Evolutionary conservation across 306 rosid species (phyloP), one percentile per base, ranked within the genome.

Genomic region (Quillaja saponaria): DNA sequence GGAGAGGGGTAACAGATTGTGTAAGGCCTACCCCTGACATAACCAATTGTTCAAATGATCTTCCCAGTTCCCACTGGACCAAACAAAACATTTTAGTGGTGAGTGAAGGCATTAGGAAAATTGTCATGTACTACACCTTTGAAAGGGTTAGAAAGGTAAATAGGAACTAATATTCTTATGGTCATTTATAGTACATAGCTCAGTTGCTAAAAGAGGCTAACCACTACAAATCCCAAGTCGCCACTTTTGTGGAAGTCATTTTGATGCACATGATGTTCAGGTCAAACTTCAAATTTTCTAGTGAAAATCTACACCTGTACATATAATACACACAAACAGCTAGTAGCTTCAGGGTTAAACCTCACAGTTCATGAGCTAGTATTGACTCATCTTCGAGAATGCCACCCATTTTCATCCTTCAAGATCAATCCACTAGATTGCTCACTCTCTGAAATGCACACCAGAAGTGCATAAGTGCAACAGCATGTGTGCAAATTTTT

Each of bases 331-430:
- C 13, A 71, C 45, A 74, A 57, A 53, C 54, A 59, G 0, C 21
- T 55, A 52, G 67, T 65, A 63, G 72, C 67, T 66, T 34, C 52
- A 70, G 68, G 37, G 41, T 58, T 80, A 75, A 67, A 84, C 85
- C 86, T 79, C 62, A n/a, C 51, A 71, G 74, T n/a, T n/a, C n/a
- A n/a, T n/a, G n/a, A n/a, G n/a, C n/a, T 13, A 84, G 90, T 35
- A 88, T 72, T 1, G 65, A 44, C 74, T 88, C 95, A 78, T 84
- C 80, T 74, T 70, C 84, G 61, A 91, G 96, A 76, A 63, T 64
- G 63, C 95, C 97, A 62, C 97, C 96, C 89, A 91, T 91, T 72
- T 86, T 86, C 96, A 91, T 88, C 69, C 73, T 83, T 95, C 96
- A 91, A 11, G 96, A 91, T 58, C 53, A 76, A 73, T 91, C 96